Evolutionary conservation across 768 basidiomycete species (phyloP).

Genomic region (Naganishia kalamii): DNA sequence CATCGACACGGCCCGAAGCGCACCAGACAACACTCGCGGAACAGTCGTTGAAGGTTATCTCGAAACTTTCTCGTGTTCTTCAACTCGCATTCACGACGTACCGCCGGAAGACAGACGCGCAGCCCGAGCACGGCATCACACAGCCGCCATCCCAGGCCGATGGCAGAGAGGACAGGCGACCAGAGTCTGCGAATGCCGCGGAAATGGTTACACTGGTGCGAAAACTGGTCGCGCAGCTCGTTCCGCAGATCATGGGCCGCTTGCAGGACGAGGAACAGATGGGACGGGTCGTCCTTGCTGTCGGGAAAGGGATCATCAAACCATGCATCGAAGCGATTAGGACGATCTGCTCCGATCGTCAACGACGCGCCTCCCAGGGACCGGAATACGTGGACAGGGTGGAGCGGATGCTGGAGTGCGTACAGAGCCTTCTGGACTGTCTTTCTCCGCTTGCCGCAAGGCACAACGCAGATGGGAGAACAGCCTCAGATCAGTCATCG

Average conservation of each 20-base stretch:
- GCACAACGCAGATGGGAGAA: background rate
- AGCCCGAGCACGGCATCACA: background rate
- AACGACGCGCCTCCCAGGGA: background rate
- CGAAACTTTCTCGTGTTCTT: background rate
- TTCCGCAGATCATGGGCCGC: background rate
- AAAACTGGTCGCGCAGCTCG: background rate
- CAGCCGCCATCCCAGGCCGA: background rate
- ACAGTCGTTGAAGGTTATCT: background rate
- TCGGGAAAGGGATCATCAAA: background rate
- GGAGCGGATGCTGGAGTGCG: background rate
- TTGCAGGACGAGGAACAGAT: background rate
- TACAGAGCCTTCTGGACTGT: background rate
- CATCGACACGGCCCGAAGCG: background rate
- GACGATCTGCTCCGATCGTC: background rate
- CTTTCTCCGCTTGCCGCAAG: too few relatives aligned
- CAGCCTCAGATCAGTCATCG: background rate
- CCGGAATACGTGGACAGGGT: background rate
- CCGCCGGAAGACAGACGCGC: background rate
- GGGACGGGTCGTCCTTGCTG: background rate
- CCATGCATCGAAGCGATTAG: background rate
- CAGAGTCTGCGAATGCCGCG: background rate
- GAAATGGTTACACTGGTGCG: background rate
- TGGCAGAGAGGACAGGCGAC: background rate
- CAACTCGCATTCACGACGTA: background rate
- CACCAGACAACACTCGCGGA: background rate